These are phyloP conservation scores for Fagus sylvatica DNA, from an alignment of 306 rosid genomes.

Conservation along the genomic window DNA sequence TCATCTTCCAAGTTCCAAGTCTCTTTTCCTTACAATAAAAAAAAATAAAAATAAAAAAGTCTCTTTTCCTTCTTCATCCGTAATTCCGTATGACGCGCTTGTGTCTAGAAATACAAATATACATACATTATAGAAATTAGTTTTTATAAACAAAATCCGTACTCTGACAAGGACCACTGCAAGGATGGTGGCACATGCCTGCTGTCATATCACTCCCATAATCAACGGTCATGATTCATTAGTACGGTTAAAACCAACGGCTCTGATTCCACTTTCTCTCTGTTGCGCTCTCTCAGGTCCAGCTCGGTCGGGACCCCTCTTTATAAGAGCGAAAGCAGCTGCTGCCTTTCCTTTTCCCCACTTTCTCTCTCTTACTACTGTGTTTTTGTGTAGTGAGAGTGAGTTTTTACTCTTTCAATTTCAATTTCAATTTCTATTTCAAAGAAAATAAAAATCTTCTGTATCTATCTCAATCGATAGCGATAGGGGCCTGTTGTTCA, in stretches of 20 bases:
- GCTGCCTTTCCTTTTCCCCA: constrained; percentile 28
- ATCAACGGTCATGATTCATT: constrained; percentile 30
- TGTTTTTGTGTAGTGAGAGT: constrained; percentile 11
- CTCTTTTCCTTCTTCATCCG: too few relatives aligned
- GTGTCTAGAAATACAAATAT: too few relatives aligned
- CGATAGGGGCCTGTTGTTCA: constrained; percentile 52
- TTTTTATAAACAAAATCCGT: constrained; percentile 48
- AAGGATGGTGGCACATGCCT: constrained; percentile 94
- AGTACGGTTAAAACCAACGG: constrained; percentile 57
- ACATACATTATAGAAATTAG: constrained; percentile 6
- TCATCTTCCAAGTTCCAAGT: too few relatives aligned
- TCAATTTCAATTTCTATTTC: neutral
- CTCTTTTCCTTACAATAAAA: too few relatives aligned
- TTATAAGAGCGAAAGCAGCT: constrained; percentile 46
- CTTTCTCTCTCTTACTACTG: constrained; percentile 32
- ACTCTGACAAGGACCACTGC: constrained; percentile 84
- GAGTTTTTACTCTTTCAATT: neutral
- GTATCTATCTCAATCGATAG: constrained; percentile 57
- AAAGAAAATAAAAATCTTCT: constrained; percentile 36
- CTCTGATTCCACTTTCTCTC: constrained; percentile 28
- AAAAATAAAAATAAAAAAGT: too few relatives aligned
- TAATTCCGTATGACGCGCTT: too few relatives aligned
- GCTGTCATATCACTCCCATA: constrained; percentile 64
- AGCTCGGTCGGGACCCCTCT: constrained; percentile 69
- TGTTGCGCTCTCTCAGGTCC: constrained; percentile 50